These are phyloP conservation scores for Nicotiana rustica DNA, from an alignment of 305 asterid species.

Conservation along the genomic window DNA sequence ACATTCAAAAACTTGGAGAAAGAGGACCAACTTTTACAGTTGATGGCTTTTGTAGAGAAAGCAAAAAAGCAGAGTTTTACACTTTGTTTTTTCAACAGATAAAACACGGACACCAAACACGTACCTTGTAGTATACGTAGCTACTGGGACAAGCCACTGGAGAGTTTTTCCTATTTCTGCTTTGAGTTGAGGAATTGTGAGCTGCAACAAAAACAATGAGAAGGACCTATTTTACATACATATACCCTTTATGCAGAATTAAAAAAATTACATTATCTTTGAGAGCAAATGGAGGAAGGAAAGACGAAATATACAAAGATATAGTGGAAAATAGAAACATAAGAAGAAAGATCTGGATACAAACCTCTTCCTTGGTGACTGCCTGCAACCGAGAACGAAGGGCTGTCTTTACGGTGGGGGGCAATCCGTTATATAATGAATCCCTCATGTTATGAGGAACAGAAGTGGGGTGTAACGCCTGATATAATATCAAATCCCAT, in stretches of 20 bases:
- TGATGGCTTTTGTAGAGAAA: not conserved
- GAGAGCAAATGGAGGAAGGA: not conserved
- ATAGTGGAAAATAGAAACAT: not conserved
- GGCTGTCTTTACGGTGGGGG: slow-evolving; percentile 68
- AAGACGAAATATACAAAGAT: not conserved
- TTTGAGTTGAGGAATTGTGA: slow-evolving; percentile 79
- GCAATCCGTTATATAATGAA: slow-evolving; percentile 83
- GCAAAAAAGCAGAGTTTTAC: not conserved
- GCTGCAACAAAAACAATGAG: slow-evolving; percentile 56
- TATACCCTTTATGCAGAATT: not conserved
- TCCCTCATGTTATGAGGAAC: slow-evolving; percentile 97
- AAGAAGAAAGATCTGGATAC: slow-evolving; percentile 25
- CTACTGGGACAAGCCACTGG: slow-evolving; percentile 95
- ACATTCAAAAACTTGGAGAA: not conserved
- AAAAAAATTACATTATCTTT: not conserved
- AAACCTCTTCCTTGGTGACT: slow-evolving; percentile 64
- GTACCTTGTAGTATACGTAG: slow-evolving; percentile 86
- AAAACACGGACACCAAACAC: slow-evolving; percentile 26
- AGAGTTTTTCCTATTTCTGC: slow-evolving; percentile 94
- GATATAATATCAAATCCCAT: slow-evolving; percentile 39
- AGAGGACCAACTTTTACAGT: not conserved
- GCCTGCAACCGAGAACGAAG: slow-evolving; percentile 76
- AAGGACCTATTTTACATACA: not conserved
- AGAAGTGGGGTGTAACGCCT: slow-evolving; percentile 94
- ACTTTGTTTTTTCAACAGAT: not conserved